Evolutionary conservation across 257 asterid species (phyloP).

Genomic region (Petunia secreta): DNA sequence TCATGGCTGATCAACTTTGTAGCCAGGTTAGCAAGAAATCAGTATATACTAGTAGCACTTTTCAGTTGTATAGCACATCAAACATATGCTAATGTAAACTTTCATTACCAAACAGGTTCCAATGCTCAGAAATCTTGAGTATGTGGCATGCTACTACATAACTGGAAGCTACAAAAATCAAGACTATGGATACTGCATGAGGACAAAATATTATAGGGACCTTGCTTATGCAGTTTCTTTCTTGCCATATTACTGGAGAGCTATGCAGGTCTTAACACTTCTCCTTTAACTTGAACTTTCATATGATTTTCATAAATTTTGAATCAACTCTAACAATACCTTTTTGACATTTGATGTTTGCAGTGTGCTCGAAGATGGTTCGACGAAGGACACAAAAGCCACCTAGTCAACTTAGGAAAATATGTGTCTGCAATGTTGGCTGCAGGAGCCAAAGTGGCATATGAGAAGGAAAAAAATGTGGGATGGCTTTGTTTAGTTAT

Average conservation of each 20-base stretch:
- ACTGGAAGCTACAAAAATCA: conserved; percentile 88
- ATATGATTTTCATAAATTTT: background rate
- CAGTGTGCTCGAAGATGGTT: conserved; percentile 97
- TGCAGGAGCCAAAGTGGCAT: conserved; percentile 92
- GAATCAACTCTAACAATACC: background rate
- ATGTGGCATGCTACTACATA: conserved; percentile 79
- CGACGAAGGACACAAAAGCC: conserved; percentile 90
- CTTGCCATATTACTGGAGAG: conserved; percentile 95
- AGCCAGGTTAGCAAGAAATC: conserved; percentile 65
- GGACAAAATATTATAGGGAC: conserved; percentile 73
- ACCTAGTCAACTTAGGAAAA: conserved; percentile 79
- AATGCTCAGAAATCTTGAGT: conserved; percentile 74
- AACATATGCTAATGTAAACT: background rate
- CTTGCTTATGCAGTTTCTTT: conserved; percentile 92
- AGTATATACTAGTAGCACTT: background rate
- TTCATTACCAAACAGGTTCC: conserved; percentile 57
- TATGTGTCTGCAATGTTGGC: conserved; percentile 97
- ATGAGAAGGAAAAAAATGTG: conserved; percentile 67
- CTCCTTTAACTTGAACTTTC: background rate
- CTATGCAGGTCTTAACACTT: conserved; percentile 72
- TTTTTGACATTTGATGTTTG: background rate
- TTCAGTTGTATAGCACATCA: background rate
- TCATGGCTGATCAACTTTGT: conserved; percentile 98
- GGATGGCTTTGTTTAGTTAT: conserved; percentile 84
- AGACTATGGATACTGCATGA: conserved; percentile 75